Evolutionary conservation across 2,329 filamentous ascomycete genomes (phyloP).

Genomic region (Rhynchosporium agropyri): DNA sequence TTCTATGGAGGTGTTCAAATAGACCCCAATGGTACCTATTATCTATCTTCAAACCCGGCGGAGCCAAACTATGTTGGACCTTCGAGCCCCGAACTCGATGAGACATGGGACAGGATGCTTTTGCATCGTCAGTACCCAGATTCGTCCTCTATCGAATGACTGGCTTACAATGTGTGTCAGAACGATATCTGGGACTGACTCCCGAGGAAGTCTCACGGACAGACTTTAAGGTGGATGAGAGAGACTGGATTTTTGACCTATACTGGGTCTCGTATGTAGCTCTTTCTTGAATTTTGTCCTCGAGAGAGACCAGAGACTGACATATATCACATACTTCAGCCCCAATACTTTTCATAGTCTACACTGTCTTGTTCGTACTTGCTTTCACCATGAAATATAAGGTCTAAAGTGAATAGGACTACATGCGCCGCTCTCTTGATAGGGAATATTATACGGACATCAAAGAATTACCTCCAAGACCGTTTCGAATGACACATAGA

Average conservation of each 20-base stretch:
- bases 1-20: slow-evolving; percentile 18
- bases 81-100: slow-evolving; percentile 15
- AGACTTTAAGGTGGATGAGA: slow-evolving; percentile 14
- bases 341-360: slow-evolving; percentile 15
- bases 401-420: slow-evolving; percentile 3
- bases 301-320: not conserved
- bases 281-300: not conserved
- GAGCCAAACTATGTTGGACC: slow-evolving; percentile 13
- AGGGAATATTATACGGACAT: slow-evolving; percentile 17
- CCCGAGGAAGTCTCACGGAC: slow-evolving; percentile 11
- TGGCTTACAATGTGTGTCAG: slow-evolving; percentile 5
- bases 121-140: slow-evolving; percentile 13
- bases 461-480: slow-evolving; percentile 6
- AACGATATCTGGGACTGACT: slow-evolving; percentile 17
- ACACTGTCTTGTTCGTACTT: slow-evolving; percentile 13
- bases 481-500: slow-evolving; percentile 16
- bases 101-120: slow-evolving; percentile 14
- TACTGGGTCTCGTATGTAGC: slow-evolving; percentile 18
- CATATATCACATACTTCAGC: not conserved
- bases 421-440: slow-evolving; percentile 16
- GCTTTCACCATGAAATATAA: not conserved
- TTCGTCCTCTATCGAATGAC: not conserved
- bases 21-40: slow-evolving; percentile 16
- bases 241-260: slow-evolving; percentile 20
- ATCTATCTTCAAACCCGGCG: slow-evolving; percentile 10